Evolutionary conservation across 345 rosid genomes (phyloP), one percentile per base, ranked within the genome.

Genomic region (Psidium guajava): DNA sequence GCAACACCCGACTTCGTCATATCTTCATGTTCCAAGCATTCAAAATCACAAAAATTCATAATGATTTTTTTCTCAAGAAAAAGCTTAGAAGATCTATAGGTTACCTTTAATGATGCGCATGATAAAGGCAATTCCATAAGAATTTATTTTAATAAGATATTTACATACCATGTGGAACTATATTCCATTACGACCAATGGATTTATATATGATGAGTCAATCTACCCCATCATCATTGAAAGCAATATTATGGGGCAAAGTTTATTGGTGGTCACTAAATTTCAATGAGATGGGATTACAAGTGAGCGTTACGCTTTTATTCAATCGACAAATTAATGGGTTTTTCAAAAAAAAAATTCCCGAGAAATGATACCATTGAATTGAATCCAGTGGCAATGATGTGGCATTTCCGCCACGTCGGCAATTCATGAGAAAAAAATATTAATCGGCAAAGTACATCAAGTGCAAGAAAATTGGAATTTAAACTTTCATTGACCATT

Each of bases 111-210:
- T 4, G 6, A 69, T 36, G 12, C 0, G 24, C 3, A 36, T 13
- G 0, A 18, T 0, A 1, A 0, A 69, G 47, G 10, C 2, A 12
- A 18, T 54, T 18, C 6, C 2, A 8, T 53, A 53, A 53, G 21
- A 53, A 6, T 53, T 53, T 16, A 53, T 53, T 53, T 53, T 16
- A 6, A 8, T 16, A 53, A 53, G 55, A 16, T 16, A 28, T 2
- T 11, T 11, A 50, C 4, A 11, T 61, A 15, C 28, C 5, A 1
- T 32, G 3, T 1, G 3, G 6, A 16, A 64, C 6, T 32, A 32
- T 32, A 32, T 32, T 16, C 44, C 7, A 32, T 64, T 64, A 20
- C 16, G 28, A 64, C 0, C 6, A 6, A 20, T 5, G 22, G 22
- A 54, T 54, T 18, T 54, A 0, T 20, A 54, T 54, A 21, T 20